These are phyloP conservation scores for Ophiostoma ips DNA, from an alignment of 2,329 filamentous ascomycete species.

Conservation along the genomic window DNA sequence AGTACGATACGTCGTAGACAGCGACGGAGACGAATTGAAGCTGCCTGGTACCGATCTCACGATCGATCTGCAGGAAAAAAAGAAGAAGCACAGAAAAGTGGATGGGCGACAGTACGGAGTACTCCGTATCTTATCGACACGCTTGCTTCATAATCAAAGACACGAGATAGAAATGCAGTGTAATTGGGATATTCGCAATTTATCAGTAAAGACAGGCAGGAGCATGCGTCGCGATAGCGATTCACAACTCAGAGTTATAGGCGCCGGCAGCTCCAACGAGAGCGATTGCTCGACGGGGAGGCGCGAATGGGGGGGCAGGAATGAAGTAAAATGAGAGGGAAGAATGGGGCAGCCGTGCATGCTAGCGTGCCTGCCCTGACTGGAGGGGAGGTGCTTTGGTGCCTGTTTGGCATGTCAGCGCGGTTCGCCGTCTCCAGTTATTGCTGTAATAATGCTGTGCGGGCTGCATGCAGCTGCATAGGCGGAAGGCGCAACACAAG, in stretches of 20 bases:
- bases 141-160: too few species aligned
- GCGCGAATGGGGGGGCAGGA: neutral
- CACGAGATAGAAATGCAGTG: too few species aligned
- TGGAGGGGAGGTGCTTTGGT: neutral
- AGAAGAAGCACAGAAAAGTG: neutral
- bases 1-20: too few species aligned
- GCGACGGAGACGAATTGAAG: neutral
- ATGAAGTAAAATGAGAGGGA: neutral
- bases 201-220: too few species aligned
- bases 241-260: too few species aligned
- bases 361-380: constrained; percentile 2
- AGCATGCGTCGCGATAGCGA: too few species aligned
- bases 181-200: too few species aligned
- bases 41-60: neutral
- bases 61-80: constrained; percentile 8
- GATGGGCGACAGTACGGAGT: neutral
- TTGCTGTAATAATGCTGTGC: neutral
- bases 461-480: neutral
- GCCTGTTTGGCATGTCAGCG: neutral
- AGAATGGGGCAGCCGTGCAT: neutral
- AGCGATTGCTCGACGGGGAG: too few species aligned
- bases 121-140: too few species aligned
- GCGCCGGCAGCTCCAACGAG: too few species aligned
- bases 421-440: neutral
- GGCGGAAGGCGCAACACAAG: too few species aligned